These are phyloP conservation scores for Angomonas desouzai DNA, from an alignment of 208 protist genomes.

Conservation along the genomic window DNA sequence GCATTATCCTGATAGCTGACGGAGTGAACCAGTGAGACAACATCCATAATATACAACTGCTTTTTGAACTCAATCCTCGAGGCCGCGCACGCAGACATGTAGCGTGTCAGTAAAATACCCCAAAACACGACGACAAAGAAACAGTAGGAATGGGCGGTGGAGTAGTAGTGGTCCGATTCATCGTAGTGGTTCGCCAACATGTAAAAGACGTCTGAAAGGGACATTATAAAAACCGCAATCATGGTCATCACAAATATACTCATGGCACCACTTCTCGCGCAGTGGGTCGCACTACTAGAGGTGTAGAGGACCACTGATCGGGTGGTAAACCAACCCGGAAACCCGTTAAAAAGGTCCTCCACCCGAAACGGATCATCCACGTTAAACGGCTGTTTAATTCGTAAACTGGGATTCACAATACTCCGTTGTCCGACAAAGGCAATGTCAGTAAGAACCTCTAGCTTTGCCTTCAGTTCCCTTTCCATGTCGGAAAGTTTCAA, in stretches of 20 bases:
- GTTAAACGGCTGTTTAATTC: constrained; percentile 43
- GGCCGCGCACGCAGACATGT: constrained; percentile 43
- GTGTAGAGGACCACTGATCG: constrained; percentile 71
- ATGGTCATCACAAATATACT: constrained; percentile 36
- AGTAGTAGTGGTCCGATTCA: constrained; percentile 28
- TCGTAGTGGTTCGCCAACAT: constrained; percentile 22
- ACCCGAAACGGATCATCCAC: constrained; percentile 49
- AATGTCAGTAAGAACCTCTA: constrained; percentile 58
- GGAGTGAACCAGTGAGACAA: constrained; percentile 54
- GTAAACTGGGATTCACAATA: constrained; percentile 57
- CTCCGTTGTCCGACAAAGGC: constrained; percentile 60
- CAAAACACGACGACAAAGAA: constrained; percentile 47
- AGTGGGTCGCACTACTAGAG: constrained; percentile 69
- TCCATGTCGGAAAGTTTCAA: constrained; percentile 83
- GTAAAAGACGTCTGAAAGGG: constrained; percentile 39
- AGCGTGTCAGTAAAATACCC: constrained; percentile 49
- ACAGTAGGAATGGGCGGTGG: constrained; percentile 53
- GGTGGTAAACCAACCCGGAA: constrained; percentile 69
- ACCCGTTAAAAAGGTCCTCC: constrained; percentile 53
- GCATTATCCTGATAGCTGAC: constrained; percentile 29
- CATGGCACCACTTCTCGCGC: constrained; percentile 43
- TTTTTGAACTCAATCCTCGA: constrained; percentile 31
- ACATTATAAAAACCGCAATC: constrained; percentile 36
- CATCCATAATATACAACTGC: constrained; percentile 73
- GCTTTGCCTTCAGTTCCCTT: constrained; percentile 59